Evolutionary conservation across 495 filamentous ascomycete genomes (phyloP).

Genomic region (Lasiosphaeriaceae sp.): DNA sequence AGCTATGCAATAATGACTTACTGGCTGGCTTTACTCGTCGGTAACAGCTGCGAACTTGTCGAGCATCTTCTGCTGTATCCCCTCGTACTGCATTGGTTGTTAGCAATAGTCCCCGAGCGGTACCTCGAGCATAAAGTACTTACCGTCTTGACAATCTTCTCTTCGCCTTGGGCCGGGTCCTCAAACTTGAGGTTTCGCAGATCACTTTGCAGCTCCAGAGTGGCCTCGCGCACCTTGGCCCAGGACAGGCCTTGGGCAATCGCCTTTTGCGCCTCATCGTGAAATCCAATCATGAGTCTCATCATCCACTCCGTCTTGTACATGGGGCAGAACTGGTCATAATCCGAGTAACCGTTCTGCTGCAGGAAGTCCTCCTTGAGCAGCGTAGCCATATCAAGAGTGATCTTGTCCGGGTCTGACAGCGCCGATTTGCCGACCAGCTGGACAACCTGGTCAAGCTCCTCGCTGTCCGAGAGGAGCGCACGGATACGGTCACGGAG

Average conservation of each 20-base stretch:
- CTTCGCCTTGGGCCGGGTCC: constrained; percentile 72
- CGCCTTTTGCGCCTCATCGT: constrained; percentile 96
- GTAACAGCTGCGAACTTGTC: constrained; percentile 93
- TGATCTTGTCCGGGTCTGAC: constrained; percentile 98
- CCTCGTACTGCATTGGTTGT: constrained; percentile 66
- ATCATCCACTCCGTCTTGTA: constrained; percentile 99
- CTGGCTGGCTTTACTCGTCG: constrained; percentile 66
- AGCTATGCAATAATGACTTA: background rate
- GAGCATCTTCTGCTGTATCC: constrained; percentile 80
- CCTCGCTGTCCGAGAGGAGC: constrained; percentile 89
- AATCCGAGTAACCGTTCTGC: constrained; percentile 98
- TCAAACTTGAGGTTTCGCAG: constrained; percentile 96
- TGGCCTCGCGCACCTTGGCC: constrained; percentile 88
- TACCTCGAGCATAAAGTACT: constrained; percentile 17
- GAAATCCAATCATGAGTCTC: constrained; percentile 97
- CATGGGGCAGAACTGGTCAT: constrained; percentile 97
- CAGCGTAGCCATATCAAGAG: constrained; percentile 83
- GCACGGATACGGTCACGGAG: constrained; percentile 90
- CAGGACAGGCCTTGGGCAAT: constrained; percentile 84
- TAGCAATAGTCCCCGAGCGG: constrained; percentile 9
- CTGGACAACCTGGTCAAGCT: constrained; percentile 98
- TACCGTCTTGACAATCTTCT: constrained; percentile 74
- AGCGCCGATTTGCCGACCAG: constrained; percentile 95
- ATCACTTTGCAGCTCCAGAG: constrained; percentile 74
- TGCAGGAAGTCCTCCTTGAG: constrained; percentile 99